Conservation (phyloP, 768 basidiomycete species). For the Coprinopsis cinerea region DNA sequence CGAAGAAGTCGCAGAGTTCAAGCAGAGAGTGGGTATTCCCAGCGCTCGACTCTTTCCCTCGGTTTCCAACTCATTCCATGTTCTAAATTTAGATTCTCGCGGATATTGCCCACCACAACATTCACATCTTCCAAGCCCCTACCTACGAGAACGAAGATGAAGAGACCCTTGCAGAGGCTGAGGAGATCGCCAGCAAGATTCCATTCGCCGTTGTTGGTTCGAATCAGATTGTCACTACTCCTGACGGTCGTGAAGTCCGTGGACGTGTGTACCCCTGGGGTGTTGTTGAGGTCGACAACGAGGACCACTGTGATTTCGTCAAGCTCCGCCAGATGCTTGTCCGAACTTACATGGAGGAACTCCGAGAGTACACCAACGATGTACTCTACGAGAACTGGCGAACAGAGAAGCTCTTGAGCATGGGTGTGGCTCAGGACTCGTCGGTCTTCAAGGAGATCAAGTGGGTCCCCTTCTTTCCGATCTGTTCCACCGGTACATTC, state of each 20-base stretch:
- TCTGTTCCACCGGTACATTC: no score
- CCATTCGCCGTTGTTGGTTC: slow-evolving; percentile 99
- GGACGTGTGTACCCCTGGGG: slow-evolving; percentile 99
- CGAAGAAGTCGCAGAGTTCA: slow-evolving; percentile 90
- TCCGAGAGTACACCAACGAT: slow-evolving; percentile 94
- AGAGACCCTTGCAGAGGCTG: slow-evolving; percentile 94
- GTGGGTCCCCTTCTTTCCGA: slow-evolving; percentile 42
- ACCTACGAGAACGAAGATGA: slow-evolving; percentile 98
- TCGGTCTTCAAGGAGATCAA: slow-evolving; percentile 99
- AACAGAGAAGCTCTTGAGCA: slow-evolving; percentile 89
- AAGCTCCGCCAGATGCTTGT: slow-evolving; percentile 99
- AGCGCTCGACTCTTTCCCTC: not conserved
- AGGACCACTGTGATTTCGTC: slow-evolving; percentile 98
- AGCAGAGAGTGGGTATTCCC: slow-evolving; percentile 64
- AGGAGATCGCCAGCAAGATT: slow-evolving; percentile 97
- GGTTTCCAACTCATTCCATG: slow-evolving; percentile 7
- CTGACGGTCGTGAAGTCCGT: slow-evolving; percentile 88
- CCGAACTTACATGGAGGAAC: slow-evolving; percentile 98
- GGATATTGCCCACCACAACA: slow-evolving; percentile 93
- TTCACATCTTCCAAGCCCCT: slow-evolving; percentile 97
- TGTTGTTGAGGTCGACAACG: slow-evolving; percentile 98
- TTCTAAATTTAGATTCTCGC: slow-evolving; percentile 60
- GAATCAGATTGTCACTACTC: slow-evolving; percentile 70
- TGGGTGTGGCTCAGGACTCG: slow-evolving; percentile 98
- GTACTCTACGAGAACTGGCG: slow-evolving; percentile 98